Evolutionary conservation across 495 filamentous ascomycete species (phyloP), one percentile per base, ranked within the genome.

Genomic region (Xylaria sp.): DNA sequence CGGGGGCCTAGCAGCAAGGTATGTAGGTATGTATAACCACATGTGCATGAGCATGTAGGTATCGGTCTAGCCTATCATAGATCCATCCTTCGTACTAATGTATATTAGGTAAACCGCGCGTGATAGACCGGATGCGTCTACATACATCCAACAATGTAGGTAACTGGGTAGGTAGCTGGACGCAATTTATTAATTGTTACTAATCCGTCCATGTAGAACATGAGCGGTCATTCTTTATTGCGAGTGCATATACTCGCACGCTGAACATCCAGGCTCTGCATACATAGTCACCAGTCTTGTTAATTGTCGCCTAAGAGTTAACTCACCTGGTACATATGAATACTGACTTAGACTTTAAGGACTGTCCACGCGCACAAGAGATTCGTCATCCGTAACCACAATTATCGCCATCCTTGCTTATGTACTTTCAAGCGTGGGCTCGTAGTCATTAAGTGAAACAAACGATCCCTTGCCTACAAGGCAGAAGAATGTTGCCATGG

Each of bases 401-500:
- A n/a, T 29, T 19, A 37, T 12, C 6, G n/a, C 55, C 17, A n/a
- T 9, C 19, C 15, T 21, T 59, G 33, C n/a, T 37, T 37, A 37
- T 35, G 7, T 35, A 59, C 55, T 37, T 59, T 50, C 46, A 26
- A 12, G 21, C 48, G 21, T 21, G n/a, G 26, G n/a, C 26, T 57
- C 15, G 53, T 29, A 57, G 53, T 15, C 31, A 5, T 35, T 9
- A 6, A 64, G 26, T 17, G 17, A n/a, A n/a, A n/a, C n/a, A 48
- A 43, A 31, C 26, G 44, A 65, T 65, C 41, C 43, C 43, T 50
- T 35, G 17, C n/a, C n/a, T n/a, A n/a, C 17, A 64, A 33, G 53
- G 53, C 26, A 50, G 41, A 37, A 65, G 61, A 65, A n/a, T 15
- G 29, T 65, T 65, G 41, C 44, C 29, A 29, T 65, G 15, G 21